Percentiles rank a stretch among this genome's conserved stretches.
Evolutionary conservation across 768 basidiomycete genomes (phyloP).

Genomic region (Tylopilus sp.): DNA sequence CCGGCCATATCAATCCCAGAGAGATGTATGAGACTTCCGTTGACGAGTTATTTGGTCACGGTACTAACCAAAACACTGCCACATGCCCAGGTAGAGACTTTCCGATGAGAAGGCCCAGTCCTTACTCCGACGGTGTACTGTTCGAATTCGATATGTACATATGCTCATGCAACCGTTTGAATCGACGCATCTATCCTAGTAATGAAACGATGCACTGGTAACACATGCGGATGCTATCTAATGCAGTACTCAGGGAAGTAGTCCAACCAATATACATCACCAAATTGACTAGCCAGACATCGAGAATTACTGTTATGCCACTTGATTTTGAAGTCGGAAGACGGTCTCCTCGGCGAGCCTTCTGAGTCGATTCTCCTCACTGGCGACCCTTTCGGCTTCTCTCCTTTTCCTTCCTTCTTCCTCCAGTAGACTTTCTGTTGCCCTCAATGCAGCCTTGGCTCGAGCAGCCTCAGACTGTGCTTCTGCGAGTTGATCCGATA

Average conservation of each 20-base stretch:
- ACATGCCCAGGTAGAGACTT: no score
- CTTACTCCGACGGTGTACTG: no score
- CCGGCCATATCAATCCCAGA: conserved; percentile 13
- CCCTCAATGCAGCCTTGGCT: conserved; percentile 50
- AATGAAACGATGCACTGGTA: not conserved
- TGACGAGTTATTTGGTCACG: conserved; percentile 5
- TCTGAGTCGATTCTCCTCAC: conserved; percentile 47
- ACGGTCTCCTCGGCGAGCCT: conserved; percentile 50
- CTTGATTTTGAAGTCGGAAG: conserved; percentile 32
- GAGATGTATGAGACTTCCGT: conserved; percentile 1
- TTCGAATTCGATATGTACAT: not conserved
- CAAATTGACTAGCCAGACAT: not conserved
- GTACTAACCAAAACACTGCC: not conserved
- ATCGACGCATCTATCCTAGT: conserved; percentile 10
- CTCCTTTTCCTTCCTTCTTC: conserved; percentile 55
- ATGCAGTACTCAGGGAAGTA: not conserved
- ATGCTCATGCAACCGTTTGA: not conserved
- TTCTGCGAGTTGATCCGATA: conserved; percentile 69
- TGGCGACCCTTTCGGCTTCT: conserved; percentile 53
- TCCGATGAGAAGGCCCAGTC: no score
- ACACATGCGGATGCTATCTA: not conserved
- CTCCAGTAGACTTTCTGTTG: conserved; percentile 56
- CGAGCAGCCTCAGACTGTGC: conserved; percentile 60
- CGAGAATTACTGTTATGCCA: not conserved
- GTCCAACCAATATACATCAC: not conserved